Evolutionary conservation across 306 rosid species (phyloP), one percentile per base, ranked within the genome.

Genomic region (Canavalia gladiata): DNA sequence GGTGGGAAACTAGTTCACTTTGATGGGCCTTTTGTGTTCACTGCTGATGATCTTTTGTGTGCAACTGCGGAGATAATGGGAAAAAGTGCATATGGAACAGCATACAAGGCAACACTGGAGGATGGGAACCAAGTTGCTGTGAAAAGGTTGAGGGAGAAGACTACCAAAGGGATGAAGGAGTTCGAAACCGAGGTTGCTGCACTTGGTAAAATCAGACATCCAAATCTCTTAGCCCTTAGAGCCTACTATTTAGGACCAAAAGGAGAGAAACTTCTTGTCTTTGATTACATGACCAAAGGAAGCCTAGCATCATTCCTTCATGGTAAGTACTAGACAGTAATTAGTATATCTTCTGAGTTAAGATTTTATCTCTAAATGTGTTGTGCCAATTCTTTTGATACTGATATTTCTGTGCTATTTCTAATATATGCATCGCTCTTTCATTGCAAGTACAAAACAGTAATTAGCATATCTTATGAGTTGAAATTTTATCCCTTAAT

Each of bases 41-140:
- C 98, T 34, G 97, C 97, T 59, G 98, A 94, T 84, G 97, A 94
- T 81, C 91, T 94, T 5, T 49, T 94, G 75, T 94, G 98, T 73
- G 97, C 98, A 9, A 92, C 97, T 46, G 98, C 98, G 5, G 98
- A 94, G 89, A 94, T 94, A 59, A 92, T 94, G 94, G 98, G 98
- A 0, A 94, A 91, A 79, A 93, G 93, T 76, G 87, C 97, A 7
- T 93, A 86, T 86, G 98, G 98, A 55, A 94, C 98, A 39, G 97
- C 97, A 8, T 94, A 94, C 64, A 94, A 94, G 82, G 97, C 98
- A 43, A 90, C 95, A 60, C 62, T 94, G 60, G 98, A 94, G 72
- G 97, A 94, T 88, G 95, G 92, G 2, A 82, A 90, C 85, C 90
- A 90, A 71, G 97, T 94, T 83, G 95, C 94, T 33, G 98, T 94